Evolutionary conservation across 306 rosid genomes (phyloP).

Genomic region (Vachellia collinsii): DNA sequence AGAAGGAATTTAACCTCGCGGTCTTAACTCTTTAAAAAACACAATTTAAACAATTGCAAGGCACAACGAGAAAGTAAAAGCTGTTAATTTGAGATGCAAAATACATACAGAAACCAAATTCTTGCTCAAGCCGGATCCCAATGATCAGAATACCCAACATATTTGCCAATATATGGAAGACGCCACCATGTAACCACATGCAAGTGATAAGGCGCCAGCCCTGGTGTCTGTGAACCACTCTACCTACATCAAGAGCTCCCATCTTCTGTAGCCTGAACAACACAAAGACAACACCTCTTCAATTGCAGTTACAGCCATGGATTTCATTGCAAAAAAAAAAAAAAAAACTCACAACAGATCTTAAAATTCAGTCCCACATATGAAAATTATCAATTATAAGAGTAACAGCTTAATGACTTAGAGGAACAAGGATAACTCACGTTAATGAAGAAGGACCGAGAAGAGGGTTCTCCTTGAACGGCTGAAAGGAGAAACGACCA

Average conservation of each 20-base stretch:
- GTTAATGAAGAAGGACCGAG: conserved; percentile 87
- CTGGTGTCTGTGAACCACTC: conserved; percentile 70
- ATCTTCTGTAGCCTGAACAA: conserved; percentile 74
- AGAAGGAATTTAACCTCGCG: not conserved
- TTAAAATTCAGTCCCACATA: not conserved
- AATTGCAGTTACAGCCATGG: conserved; percentile 26
- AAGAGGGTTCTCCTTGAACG: conserved; percentile 88
- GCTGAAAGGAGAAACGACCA: conserved; percentile 88
- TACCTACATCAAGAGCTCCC: conserved; percentile 87
- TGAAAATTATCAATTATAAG: not conserved
- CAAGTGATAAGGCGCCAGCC: conserved; percentile 92
- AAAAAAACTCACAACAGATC: not conserved
- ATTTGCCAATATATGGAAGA: conserved; percentile 84
- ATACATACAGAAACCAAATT: conserved; percentile 88
- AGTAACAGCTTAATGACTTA: not conserved
- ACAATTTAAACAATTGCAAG: conserved; percentile 2
- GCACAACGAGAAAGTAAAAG: conserved; percentile 16
- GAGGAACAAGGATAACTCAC: conserved; percentile 48
- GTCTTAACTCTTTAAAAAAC: not conserved
- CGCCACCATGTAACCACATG: conserved; percentile 94
- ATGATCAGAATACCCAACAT: conserved; percentile 89
- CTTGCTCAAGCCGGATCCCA: conserved; percentile 97
- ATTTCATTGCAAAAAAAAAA: conserved; percentile 12
- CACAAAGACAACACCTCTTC: conserved; percentile 28
- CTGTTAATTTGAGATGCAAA: conserved; percentile 24